phyloP scores from a whole-genome alignment of 805 yeast species.

The Metschnikowia kunwiensis region DNA sequence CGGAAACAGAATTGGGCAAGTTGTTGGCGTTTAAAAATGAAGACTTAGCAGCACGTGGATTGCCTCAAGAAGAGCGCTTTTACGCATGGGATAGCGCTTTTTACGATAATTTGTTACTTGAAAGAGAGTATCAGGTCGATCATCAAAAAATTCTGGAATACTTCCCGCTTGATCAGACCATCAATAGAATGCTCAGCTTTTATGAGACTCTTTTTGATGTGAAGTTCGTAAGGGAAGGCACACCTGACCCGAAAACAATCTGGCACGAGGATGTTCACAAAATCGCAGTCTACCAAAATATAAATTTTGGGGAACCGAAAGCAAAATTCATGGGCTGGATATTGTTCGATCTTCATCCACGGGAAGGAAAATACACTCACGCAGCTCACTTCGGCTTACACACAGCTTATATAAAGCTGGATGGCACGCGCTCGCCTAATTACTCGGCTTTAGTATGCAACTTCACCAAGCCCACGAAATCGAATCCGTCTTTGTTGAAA shows the following conservation, averaged over 20 bases:
- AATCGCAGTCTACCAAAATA: constrained; percentile 67
- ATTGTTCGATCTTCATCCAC: constrained; percentile 78
- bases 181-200: constrained; percentile 64
- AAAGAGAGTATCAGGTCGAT: constrained; percentile 69
- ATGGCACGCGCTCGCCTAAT: constrained; percentile 59
- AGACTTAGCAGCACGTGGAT: constrained; percentile 47
- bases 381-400: constrained; percentile 77
- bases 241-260: constrained; percentile 38
- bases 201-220: constrained; percentile 69
- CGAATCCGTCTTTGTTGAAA: constrained; percentile 70
- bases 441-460: constrained; percentile 76
- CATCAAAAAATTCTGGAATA: constrained; percentile 69
- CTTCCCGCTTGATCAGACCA: constrained; percentile 70
- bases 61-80: constrained; percentile 35
- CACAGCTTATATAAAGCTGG: constrained; percentile 53
- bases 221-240: constrained; percentile 55
- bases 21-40: constrained; percentile 52
- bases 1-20: constrained; percentile 47
- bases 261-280: constrained; percentile 84
- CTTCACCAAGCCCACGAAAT: constrained; percentile 69
- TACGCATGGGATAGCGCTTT: constrained; percentile 75
- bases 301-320: constrained; percentile 36
- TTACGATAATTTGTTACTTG: constrained; percentile 63
- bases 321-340: constrained; percentile 67
- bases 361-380: constrained; percentile 84